These are phyloP conservation scores for Cladophialophora psammophila DNA, from an alignment of 2,329 filamentous ascomycete species.

Conservation along the genomic window DNA sequence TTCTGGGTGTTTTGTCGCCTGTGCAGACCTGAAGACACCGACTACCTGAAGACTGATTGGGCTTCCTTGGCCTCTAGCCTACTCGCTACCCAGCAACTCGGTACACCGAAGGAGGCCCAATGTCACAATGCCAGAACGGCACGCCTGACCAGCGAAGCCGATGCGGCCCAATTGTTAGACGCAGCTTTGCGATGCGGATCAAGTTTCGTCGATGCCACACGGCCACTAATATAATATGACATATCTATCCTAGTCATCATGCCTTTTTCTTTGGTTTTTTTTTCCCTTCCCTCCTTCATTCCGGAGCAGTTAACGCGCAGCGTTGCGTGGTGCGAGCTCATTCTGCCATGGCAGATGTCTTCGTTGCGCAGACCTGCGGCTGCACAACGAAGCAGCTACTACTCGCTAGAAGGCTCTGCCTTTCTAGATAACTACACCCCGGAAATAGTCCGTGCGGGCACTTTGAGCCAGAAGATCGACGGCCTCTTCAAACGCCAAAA, in stretches of 20 bases:
- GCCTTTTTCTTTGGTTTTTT: background rate
- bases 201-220: background rate
- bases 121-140: background rate
- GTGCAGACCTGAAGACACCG: background rate
- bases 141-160: background rate
- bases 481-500: conserved; percentile 18
- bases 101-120: no score
- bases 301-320: background rate
- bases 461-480: conserved; percentile 8
- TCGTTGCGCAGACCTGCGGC: background rate
- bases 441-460: conserved; percentile 13
- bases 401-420: conserved; percentile 12
- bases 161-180: background rate
- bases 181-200: background rate
- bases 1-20: background rate
- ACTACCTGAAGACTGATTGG: background rate
- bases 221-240: background rate
- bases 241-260: background rate
- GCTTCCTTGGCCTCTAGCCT: background rate
- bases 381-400: conserved; percentile 16
- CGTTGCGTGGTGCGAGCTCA: background rate
- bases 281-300: background rate
- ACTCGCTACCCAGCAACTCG: background rate
- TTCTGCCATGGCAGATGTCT: conserved; percentile 23
- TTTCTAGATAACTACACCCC: conserved; percentile 24